Evolutionary conservation across 2,329 filamentous ascomycete genomes (phyloP).

Genomic region (Aureobasidium lini): DNA sequence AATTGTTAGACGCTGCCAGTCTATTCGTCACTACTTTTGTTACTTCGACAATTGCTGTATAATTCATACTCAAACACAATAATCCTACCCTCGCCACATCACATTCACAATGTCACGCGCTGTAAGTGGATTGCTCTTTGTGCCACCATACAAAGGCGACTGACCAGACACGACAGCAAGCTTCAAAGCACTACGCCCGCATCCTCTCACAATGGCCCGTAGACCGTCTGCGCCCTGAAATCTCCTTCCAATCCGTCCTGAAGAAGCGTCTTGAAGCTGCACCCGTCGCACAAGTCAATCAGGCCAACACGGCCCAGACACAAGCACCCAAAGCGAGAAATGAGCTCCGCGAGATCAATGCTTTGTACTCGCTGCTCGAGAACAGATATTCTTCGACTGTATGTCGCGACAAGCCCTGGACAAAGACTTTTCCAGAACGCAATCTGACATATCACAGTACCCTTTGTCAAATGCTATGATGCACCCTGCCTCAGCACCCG

Average conservation of each 20-base stretch:
- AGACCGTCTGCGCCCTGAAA: slow-evolving; percentile 42
- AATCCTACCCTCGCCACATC: background rate
- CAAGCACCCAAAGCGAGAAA: slow-evolving; percentile 5
- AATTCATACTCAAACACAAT: background rate
- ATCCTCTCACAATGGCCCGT: slow-evolving; percentile 43
- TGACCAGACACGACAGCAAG: slow-evolving; percentile 19
- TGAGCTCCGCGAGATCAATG: slow-evolving; percentile 46
- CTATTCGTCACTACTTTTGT: background rate
- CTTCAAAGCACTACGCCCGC: slow-evolving; percentile 43
- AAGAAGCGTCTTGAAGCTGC: slow-evolving; percentile 32
- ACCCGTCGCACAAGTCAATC: slow-evolving; percentile 17
- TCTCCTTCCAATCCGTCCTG: slow-evolving; percentile 39
- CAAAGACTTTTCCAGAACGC: background rate
- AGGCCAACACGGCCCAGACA: slow-evolving; percentile 14
- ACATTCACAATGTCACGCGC: slow-evolving; percentile 7
- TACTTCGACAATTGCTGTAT: background rate
- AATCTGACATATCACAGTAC: slow-evolving; percentile 28
- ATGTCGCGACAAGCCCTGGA: background rate
- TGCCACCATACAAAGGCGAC: background rate
- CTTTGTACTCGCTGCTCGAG: slow-evolving; percentile 53
- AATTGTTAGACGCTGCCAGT: background rate
- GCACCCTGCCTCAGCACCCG: slow-evolving; percentile 43
- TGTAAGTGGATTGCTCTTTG: background rate
- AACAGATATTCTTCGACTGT: slow-evolving; percentile 46
- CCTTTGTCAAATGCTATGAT: slow-evolving; percentile 41